These are phyloP conservation scores for Flaveria bidentis DNA, from an alignment of 129 eudicot genomes.

Conservation along the genomic window DNA sequence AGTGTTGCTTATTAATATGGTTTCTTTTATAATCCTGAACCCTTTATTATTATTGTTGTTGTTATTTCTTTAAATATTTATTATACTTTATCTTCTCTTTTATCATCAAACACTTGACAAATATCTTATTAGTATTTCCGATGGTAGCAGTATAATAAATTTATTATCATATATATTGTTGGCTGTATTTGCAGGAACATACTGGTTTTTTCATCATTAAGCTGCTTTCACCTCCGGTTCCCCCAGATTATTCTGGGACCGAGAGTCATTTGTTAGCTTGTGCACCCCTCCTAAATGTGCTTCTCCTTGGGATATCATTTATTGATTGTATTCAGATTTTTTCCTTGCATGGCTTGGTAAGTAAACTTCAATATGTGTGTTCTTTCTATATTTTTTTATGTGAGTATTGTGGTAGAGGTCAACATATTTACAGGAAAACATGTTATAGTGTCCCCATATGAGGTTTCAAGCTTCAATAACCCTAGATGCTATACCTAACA, in stretches of 20 bases:
- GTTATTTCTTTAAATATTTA: not conserved
- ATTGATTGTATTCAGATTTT: conserved; percentile 82
- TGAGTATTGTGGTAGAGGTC: not conserved
- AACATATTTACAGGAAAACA: not conserved
- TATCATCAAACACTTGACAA: not conserved
- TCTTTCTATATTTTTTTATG: not conserved
- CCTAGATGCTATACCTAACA: conserved; percentile 9
- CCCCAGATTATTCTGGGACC: conserved; percentile 63
- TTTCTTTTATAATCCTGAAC: not conserved
- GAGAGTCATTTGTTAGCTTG: conserved; percentile 76
- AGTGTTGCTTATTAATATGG: conserved; percentile 1
- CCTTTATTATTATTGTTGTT: not conserved
- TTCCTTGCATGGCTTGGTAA: conserved; percentile 91
- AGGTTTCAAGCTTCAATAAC: not conserved
- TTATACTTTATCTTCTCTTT: not conserved
- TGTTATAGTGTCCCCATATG: not conserved
- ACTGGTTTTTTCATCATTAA: conserved; percentile 39
- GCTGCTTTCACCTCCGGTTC: conserved; percentile 49
- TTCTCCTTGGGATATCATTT: conserved; percentile 78
- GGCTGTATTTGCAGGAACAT: conserved; percentile 52
- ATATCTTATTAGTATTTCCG: not conserved
- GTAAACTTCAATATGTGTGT: conserved; percentile 35
- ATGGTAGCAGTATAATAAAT: not conserved
- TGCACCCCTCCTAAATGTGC: conserved; percentile 79
- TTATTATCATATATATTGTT: not conserved